Conservation (phyloP, 208 protist genomes). For the Jaenimonas drosophilae region DNA sequence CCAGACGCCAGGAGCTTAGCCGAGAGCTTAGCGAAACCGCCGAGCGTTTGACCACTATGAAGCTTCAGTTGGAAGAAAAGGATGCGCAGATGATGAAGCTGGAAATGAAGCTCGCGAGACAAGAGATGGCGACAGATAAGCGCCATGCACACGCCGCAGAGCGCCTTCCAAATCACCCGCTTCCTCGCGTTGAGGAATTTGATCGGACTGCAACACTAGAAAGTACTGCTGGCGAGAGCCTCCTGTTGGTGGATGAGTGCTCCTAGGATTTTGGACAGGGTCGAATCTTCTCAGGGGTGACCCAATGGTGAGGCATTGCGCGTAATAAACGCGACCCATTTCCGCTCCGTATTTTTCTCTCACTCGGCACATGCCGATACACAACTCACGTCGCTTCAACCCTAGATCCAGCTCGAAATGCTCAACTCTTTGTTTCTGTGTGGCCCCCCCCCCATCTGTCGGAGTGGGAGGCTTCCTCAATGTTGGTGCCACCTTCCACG, state of each 20-base stretch:
- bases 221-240: constrained; percentile 70
- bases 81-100: constrained; percentile 61
- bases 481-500: too few species aligned
- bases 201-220: constrained; percentile 25
- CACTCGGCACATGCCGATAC: too few species aligned
- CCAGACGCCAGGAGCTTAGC: constrained; percentile 33
- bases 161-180: constrained; percentile 28
- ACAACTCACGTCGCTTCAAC: too few species aligned
- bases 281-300: too few species aligned
- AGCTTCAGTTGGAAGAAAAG: constrained; percentile 64
- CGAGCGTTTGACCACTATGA: constrained; percentile 38
- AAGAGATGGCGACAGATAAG: constrained; percentile 51
- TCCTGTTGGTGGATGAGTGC: constrained; percentile 74
- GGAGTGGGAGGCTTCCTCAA: too few species aligned
- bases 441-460: too few species aligned
- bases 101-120: constrained; percentile 42
- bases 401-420: too few species aligned
- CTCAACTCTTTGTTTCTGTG: too few species aligned
- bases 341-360: too few species aligned
- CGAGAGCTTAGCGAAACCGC: constrained; percentile 19
- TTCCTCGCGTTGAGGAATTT: constrained; percentile 39
- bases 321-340: too few species aligned
- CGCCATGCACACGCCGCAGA: constrained; percentile 49
- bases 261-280: too few species aligned
- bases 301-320: too few species aligned